Evolutionary conservation across 2,329 filamentous ascomycete genomes (phyloP), one percentile per base, ranked within the genome.

Genomic region (Lachnellula willkommii): DNA sequence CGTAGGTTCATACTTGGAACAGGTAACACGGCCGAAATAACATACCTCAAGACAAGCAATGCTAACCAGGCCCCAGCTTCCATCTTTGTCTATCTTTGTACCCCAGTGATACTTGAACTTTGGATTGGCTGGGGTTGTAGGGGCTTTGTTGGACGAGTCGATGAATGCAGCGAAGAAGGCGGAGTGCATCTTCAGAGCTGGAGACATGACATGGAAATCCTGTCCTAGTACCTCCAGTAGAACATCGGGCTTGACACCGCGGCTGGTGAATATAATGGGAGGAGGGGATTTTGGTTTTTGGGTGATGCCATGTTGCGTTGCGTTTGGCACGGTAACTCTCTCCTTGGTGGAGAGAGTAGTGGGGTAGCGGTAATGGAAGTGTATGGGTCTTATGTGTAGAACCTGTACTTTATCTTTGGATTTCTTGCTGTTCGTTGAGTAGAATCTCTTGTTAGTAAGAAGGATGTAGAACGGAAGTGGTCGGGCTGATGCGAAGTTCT

Each of bases 101-200:
- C 50, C 22, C 47, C 53, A 50, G 11, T 22, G 12, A 24, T 54
- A 54, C 5, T 35, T 48, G 45, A 54, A 49, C 17, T 24, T 24
- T 6, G 24, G 8, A 14, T 15, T 20, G 5, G n/a, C 15, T n/a
- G 20, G 9, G 8, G 17, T 17, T 3, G n/a, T 11, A 17, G n/a
- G 5, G 5, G 4, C 17, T 22, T 24, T 24, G 17, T 43, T 17
- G 15, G 40, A 14, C 40, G 40, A 22, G 40, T 43, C 40, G 40
- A 43, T 17, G 40, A 43, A 43, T 22, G 15, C 17, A 11, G n/a
- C n/a, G 9, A 43, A 43, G n/a, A 43, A 43, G n/a, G 17, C 40
- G n/a, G 40, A 43, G 8, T 43, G 20, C 5, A 43, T 17, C 40
- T 43, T 43, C 20, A 43, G 9, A n/a, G 20, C 20, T 22, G 40